Evolutionary conservation across 371 early-diverging fungal genomes (phyloP).

Genomic region (Sporodiniella umbellata): DNA sequence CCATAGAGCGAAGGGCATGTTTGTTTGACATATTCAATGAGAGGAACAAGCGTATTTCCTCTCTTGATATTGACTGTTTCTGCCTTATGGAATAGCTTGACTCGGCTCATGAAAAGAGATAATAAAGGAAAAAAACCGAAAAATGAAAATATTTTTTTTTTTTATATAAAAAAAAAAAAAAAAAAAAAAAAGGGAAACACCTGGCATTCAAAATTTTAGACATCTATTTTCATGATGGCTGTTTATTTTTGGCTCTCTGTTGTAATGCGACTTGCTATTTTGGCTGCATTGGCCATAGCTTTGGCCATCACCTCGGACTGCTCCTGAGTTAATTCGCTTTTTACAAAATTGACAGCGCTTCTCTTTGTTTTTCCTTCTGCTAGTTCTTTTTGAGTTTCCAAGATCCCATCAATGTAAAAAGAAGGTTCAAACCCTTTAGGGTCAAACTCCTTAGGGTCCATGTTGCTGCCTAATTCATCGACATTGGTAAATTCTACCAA

Average conservation of each 20-base stretch:
- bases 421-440: slow-evolving; percentile 49
- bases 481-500: slow-evolving; percentile 71
- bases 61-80: slow-evolving; percentile 8
- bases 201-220: background rate
- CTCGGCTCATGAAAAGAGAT: slow-evolving; percentile 20
- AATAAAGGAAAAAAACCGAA: background rate
- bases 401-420: slow-evolving; percentile 52
- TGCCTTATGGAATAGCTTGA: slow-evolving; percentile 16
- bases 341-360: slow-evolving; percentile 25
- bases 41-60: slow-evolving; percentile 19
- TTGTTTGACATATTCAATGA: slow-evolving; percentile 35
- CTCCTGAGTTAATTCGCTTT: slow-evolving; percentile 9
- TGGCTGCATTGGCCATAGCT: slow-evolving; percentile 42
- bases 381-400: slow-evolving; percentile 35
- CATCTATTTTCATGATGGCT: slow-evolving; percentile 4
- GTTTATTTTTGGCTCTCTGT: slow-evolving; percentile 5
- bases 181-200: background rate
- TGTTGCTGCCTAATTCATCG: slow-evolving; percentile 71
- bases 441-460: slow-evolving; percentile 53
- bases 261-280: slow-evolving; percentile 36
- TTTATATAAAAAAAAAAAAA: background rate
- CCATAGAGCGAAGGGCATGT: slow-evolving; percentile 44
- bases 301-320: slow-evolving; percentile 32
- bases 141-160: background rate
- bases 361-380: slow-evolving; percentile 42